Conservation (phyloP, 495 filamentous ascomycete species). For the Jackrogersella multiformis region DNA sequence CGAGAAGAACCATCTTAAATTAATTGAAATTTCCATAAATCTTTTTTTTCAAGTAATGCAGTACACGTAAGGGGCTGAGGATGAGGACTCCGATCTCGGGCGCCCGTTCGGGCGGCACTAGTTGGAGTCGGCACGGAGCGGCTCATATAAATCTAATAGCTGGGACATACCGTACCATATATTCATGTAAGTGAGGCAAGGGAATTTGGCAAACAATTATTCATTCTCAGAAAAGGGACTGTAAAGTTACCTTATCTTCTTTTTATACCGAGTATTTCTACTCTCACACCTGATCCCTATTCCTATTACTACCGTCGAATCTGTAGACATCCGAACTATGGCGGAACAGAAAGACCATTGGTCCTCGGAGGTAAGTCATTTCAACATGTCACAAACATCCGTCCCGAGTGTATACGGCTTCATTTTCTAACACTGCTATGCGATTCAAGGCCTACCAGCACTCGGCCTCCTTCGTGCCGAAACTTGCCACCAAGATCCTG, state of each 20-base stretch:
- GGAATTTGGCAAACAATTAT: not conserved
- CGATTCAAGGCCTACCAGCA: conserved; percentile 64
- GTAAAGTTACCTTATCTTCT: not conserved
- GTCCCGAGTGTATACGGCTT: not conserved
- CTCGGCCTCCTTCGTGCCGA: conserved; percentile 77
- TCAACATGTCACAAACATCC: not conserved
- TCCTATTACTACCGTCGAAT: not conserved
- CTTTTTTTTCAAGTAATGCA: too few species aligned
- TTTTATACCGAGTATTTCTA: not conserved
- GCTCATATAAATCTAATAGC: conserved; percentile 15
- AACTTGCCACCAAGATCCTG: conserved; percentile 71
- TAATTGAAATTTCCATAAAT: too few species aligned
- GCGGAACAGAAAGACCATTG: conserved; percentile 62
- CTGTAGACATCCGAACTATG: conserved; percentile 28
- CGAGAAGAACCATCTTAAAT: too few species aligned
- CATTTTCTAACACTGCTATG: conserved; percentile 9
- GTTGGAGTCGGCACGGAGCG: not conserved
- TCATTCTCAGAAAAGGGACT: not conserved
- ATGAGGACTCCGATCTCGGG: conserved; percentile 40
- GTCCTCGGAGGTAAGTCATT: conserved; percentile 61
- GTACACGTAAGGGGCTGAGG: conserved; percentile 42
- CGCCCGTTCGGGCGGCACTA: not conserved
- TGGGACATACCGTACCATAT: too few species aligned
- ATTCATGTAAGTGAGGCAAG: not conserved
- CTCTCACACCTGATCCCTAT: not conserved